Conservation (phyloP, 371 early-diverging fungal genomes). For the Mucor velutinosus region DNA sequence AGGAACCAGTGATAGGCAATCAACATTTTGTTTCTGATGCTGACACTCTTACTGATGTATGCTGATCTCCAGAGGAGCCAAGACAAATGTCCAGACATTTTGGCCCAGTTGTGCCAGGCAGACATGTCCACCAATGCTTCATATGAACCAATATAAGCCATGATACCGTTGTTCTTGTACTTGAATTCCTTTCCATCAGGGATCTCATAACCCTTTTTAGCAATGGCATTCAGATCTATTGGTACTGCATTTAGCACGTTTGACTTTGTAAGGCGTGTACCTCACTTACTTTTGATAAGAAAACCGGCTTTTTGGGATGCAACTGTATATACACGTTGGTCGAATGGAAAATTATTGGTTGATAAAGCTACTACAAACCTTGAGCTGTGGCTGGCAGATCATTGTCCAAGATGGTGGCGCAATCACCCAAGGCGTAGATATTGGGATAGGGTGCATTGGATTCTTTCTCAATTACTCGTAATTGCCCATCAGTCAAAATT, state of each 20-base stretch:
- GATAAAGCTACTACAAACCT: conserved; percentile 11
- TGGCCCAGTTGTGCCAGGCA: conserved; percentile 37
- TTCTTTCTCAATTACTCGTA: conserved; percentile 63
- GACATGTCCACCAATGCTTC: conserved; percentile 61
- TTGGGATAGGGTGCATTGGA: conserved; percentile 36
- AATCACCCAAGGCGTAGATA: conserved; percentile 81
- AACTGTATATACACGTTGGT: conserved; percentile 31
- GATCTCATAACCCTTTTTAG: conserved; percentile 30
- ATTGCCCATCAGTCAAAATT: conserved; percentile 64
- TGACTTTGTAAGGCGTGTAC: neutral
- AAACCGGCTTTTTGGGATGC: conserved; percentile 79
- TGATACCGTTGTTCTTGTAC: conserved; percentile 46
- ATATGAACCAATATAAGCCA: conserved; percentile 60
- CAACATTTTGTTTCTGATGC: conserved; percentile 71
- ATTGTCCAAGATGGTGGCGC: conserved; percentile 66
- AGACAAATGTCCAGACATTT: conserved; percentile 54
- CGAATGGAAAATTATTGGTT: neutral
- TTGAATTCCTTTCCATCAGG: conserved; percentile 27
- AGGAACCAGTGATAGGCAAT: conserved; percentile 58
- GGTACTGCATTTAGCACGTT: neutral
- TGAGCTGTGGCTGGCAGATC: conserved; percentile 80
- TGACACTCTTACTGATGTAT: conserved; percentile 77
- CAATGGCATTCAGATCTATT: conserved; percentile 34
- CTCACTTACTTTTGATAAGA: conserved; percentile 48
- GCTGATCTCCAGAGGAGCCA: conserved; percentile 82